Base-by-base conservation (phyloP, 2,329 filamentous ascomycete genomes). In the Pyrenochaeta sp. region DNA sequence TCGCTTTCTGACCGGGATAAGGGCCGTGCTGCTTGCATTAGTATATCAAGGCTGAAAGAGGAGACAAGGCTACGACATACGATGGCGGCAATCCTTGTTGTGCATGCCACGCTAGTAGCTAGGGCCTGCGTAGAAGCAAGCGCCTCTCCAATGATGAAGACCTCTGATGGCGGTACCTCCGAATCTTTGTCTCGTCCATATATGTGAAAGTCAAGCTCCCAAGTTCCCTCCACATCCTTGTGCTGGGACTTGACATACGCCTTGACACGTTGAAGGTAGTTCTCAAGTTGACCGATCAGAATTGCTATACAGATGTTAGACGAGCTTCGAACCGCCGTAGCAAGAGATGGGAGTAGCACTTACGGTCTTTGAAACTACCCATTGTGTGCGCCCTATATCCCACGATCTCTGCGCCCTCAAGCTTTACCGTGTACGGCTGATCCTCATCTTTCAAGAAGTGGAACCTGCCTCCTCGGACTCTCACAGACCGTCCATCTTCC, bases 1-100 rank as follows among this genome's bases (percentile, higher is more conserved):
- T 86, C 0, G 83, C 84, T n/a, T 82, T 80, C 64, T 86, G 84
- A 0, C 80, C 79, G 0, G 76, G 71, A 52, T 86, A 86, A 0
- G 80, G 76, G 0, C 72, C 80, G 59, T 86, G 84, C 45, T 80
- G 72, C n/a, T 73, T 72, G 2, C 15, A 42, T 62, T 22, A 62
- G 40, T 39, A 45, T 49, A 24, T 44, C 2, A 2, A 42, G 3
- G 5, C 9, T 44, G 5, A 13, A 10, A 42, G 8, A 52, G 10
- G 6, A 4, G 37, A 6, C 32, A 9, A 36, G 32, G 12, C 3
- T 10, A 2, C 24, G 8, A 54, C 62, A 45, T 54, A 60, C 63
- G 25, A 63, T 52, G 6, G 55, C 58, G 10, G 68, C 79, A 8
- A 82, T 72, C 43, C 79, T 77, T 0, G 79, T 79, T 6, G 74